Conservation (phyloP, 208 protist genomes). For the Phytomonas francai region DNA sequence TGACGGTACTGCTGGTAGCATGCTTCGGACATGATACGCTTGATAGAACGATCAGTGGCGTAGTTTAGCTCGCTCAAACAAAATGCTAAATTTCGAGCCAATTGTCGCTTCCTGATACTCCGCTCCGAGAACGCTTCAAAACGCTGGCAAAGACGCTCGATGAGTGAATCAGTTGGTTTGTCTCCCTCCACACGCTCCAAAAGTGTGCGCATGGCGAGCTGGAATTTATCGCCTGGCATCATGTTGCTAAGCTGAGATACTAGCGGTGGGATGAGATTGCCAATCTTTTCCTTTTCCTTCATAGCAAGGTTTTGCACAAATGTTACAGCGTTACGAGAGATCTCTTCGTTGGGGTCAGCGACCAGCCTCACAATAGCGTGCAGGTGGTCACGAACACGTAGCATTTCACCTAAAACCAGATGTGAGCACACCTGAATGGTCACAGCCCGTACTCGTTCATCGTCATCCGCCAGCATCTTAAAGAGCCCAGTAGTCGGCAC, state of each 20-base stretch:
- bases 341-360: slow-evolving; percentile 77
- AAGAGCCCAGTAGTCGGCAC: slow-evolving; percentile 74
- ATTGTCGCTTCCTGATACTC: slow-evolving; percentile 50
- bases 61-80: slow-evolving; percentile 81
- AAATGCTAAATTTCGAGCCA: slow-evolving; percentile 80
- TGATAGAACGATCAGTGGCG: slow-evolving; percentile 61
- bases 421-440: slow-evolving; percentile 90
- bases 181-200: slow-evolving; percentile 85
- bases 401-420: slow-evolving; percentile 85
- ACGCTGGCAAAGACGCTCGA: slow-evolving; percentile 79
- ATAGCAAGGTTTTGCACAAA: slow-evolving; percentile 86
- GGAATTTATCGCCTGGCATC: slow-evolving; percentile 78
- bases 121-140: slow-evolving; percentile 78
- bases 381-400: slow-evolving; percentile 82
- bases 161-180: slow-evolving; percentile 83
- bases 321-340: slow-evolving; percentile 74
- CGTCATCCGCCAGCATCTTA: slow-evolving; percentile 76
- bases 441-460: slow-evolving; percentile 78
- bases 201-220: slow-evolving; percentile 73
- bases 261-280: slow-evolving; percentile 84
- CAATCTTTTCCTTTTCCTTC: slow-evolving; percentile 85
- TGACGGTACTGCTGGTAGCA: slow-evolving; percentile 87
- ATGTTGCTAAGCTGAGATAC: slow-evolving; percentile 63
- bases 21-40: slow-evolving; percentile 70
- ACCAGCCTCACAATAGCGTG: slow-evolving; percentile 84